Conservation (phyloP, 2,329 filamentous ascomycete species). For the Ilyonectria robusta region DNA sequence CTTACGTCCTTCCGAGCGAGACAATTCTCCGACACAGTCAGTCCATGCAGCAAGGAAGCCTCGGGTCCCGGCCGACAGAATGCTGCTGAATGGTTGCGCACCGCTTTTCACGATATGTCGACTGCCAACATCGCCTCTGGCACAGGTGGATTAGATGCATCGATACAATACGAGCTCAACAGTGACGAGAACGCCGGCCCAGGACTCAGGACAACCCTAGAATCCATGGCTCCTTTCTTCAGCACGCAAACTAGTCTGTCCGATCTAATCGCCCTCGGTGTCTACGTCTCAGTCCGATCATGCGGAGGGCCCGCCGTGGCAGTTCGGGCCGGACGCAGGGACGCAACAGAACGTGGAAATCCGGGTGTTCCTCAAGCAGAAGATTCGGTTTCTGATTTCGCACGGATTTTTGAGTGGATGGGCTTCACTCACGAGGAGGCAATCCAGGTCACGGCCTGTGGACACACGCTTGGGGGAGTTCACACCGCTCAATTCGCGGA, state of each 20-base stretch:
- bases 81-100: constrained; percentile 73
- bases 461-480: constrained; percentile 73
- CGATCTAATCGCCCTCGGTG: constrained; percentile 71
- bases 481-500: constrained; percentile 68
- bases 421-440: constrained; percentile 70
- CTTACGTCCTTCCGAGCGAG: constrained; percentile 67
- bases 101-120: constrained; percentile 74
- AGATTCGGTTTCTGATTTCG: constrained; percentile 66
- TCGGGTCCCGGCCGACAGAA: constrained; percentile 69
- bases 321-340: constrained; percentile 66
- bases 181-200: constrained; percentile 70
- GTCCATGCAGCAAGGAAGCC: constrained; percentile 68
- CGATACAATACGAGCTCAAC: constrained; percentile 70
- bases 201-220: constrained; percentile 67
- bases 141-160: constrained; percentile 71
- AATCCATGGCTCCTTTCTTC: constrained; percentile 68
- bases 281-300: constrained; percentile 70
- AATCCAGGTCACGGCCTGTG: constrained; percentile 73
- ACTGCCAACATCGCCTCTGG: constrained; percentile 64
- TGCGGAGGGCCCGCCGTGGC: constrained; percentile 71
- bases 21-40: constrained; percentile 70
- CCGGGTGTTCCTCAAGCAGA: constrained; percentile 70
- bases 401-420: constrained; percentile 69
- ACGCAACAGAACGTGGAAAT: constrained; percentile 64
- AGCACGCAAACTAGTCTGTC: constrained; percentile 66